A percentile compares a stretch with the other conserved stretches of the same genome.
Evolutionary conservation across 768 basidiomycete species (phyloP).

Genomic region (Leccinellum luteum): DNA sequence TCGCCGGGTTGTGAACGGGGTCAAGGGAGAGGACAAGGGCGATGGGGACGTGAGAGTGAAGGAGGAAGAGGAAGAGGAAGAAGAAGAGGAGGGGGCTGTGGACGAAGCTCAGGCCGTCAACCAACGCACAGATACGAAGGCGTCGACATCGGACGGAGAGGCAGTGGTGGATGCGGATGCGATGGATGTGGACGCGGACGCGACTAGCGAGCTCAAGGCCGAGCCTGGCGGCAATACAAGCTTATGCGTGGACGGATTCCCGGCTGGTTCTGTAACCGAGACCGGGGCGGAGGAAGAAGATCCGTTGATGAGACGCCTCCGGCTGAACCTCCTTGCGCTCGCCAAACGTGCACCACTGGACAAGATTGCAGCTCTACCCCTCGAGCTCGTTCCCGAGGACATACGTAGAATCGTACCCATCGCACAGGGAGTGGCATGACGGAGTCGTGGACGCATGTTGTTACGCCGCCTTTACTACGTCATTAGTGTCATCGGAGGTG

Average conservation of each 20-base stretch:
- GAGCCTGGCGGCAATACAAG: not conserved
- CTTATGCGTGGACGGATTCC: not conserved
- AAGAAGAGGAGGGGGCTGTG: slow-evolving; percentile 13
- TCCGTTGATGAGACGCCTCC: slow-evolving; percentile 50
- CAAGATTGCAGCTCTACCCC: slow-evolving; percentile 60
- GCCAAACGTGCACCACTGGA: slow-evolving; percentile 77
- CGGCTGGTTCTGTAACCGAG: not conserved
- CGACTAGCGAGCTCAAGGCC: slow-evolving; percentile 15
- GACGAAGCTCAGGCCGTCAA: not conserved
- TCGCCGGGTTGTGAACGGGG: not conserved
- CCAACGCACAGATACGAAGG: not conserved
- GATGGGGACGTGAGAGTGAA: not conserved
- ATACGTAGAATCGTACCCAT: slow-evolving; percentile 65
- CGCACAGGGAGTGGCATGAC: not conserved
- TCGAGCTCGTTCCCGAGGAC: slow-evolving; percentile 63
- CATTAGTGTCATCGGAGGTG: not conserved
- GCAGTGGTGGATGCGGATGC: not conserved
- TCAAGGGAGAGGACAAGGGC: not conserved
- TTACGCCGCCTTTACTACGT: not conserved
- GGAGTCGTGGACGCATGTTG: not conserved
- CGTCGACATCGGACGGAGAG: no score
- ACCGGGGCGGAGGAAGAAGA: slow-evolving; percentile 45
- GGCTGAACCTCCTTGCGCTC: slow-evolving; percentile 73
- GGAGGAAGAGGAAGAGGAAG: slow-evolving; percentile 11
- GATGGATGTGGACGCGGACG: not conserved